Percentiles rank a stretch among this genome's conserved stretches.
Evolutionary conservation across 2,329 filamentous ascomycete genomes (phyloP).

Genomic region (Diaporthe nobilis): DNA sequence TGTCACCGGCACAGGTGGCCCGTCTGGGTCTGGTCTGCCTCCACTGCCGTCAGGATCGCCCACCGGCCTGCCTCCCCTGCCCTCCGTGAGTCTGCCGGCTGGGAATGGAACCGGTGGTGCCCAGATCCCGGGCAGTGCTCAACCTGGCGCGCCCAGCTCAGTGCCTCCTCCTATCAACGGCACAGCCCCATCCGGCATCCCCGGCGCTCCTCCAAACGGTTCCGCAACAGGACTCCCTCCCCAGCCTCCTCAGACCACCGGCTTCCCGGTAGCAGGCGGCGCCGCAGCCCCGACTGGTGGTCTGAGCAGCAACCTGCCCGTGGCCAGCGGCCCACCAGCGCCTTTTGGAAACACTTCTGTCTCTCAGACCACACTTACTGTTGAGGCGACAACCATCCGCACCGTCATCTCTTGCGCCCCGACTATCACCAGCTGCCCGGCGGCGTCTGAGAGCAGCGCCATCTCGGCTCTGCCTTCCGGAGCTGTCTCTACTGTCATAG

Average conservation of each 20-base stretch:
- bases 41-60: background rate
- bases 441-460: conserved; percentile 10
- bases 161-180: background rate
- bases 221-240: background rate
- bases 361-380: conserved; percentile 25
- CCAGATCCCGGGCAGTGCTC: background rate
- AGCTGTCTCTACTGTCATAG: conserved; percentile 17
- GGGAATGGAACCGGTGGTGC: background rate
- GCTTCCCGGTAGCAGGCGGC: conserved; percentile 19
- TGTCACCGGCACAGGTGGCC: background rate
- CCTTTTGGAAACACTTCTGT: conserved; percentile 19
- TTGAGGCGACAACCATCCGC: conserved; percentile 7
- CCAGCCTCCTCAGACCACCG: conserved; percentile 3
- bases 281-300: conserved; percentile 23
- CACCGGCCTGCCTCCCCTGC: background rate
- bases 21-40: background rate
- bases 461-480: conserved; percentile 23
- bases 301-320: conserved; percentile 11
- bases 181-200: background rate
- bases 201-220: background rate
- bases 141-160: background rate
- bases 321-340: background rate
- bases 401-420: conserved; percentile 31
- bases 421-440: conserved; percentile 32
- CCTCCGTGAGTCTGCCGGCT: background rate